These are phyloP conservation scores for Tillandsia leiboldiana DNA, from an alignment of 176 grass and related monocot genomes.

Conservation along the genomic window DNA sequence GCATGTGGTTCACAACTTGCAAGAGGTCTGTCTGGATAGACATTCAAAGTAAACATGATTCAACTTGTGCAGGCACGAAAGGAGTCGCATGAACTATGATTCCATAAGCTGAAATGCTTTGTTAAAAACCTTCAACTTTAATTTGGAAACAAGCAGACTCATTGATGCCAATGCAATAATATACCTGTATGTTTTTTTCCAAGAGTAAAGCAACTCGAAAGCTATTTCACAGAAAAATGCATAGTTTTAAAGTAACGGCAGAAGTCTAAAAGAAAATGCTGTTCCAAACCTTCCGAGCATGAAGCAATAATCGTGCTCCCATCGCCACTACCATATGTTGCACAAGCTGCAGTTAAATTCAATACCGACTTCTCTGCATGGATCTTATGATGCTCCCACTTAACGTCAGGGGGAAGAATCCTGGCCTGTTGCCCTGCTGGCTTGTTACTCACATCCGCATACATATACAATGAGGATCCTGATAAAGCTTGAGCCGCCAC, in stretches of 20 bases:
- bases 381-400: slow-evolving; percentile 83
- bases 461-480: slow-evolving; percentile 86
- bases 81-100: too few species aligned
- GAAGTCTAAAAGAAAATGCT: neutral
- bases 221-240: neutral
- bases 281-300: slow-evolving; percentile 71
- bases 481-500: slow-evolving; percentile 64
- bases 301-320: slow-evolving; percentile 80
- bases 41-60: too few species aligned
- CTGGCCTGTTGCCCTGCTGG: slow-evolving; percentile 50
- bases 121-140: too few species aligned
- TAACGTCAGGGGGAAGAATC: slow-evolving; percentile 69
- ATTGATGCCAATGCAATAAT: neutral
- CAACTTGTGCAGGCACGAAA: too few species aligned
- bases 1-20: too few species aligned
- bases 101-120: too few species aligned
- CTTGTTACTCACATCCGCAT: slow-evolving; percentile 65
- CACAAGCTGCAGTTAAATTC: slow-evolving; percentile 55
- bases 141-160: neutral
- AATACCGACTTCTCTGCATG: slow-evolving; percentile 70
- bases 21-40: too few species aligned
- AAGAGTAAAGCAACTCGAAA: too few species aligned
- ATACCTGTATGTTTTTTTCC: too few species aligned
- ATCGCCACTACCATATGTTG: slow-evolving; percentile 73
- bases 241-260: neutral